Base-by-base conservation (phyloP, 768 basidiomycete genomes). In the Mrakia gelida region DNA sequence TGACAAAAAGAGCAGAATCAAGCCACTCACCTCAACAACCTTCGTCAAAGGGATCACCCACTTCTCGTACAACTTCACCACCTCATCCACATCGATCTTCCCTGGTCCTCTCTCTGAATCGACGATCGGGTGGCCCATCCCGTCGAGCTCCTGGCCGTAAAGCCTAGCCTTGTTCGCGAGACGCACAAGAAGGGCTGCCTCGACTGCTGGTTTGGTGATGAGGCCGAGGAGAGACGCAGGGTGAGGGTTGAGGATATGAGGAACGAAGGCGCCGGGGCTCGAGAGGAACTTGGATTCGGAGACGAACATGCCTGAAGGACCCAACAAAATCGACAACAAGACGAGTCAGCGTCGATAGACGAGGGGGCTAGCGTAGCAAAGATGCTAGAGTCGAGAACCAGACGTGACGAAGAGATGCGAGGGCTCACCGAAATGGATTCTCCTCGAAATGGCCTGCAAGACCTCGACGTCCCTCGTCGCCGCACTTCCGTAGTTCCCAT, bases 131-230 rank as follows among this genome's bases (percentile, higher is more conserved):
- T 88, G 89, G 49, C 90, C 91, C 79, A 92, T 91, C 0, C 88
- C 86, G 16, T 89, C 90, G 81, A 98, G 88, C 79, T 96, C 94
- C 80, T 93, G 91, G 0, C 95, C 95, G 81, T 90, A 90, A 45
- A 89, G 84, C 67, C 84, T 80, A n/a, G 88, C 88, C 84, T 99
- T 99, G 86, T 93, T 95, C 73, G 89, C 89, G 38, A 99, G 85
- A 28, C 97, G 89, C 68, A 88, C 85, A 43, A 99, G 89, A 3
- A 99, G 87, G 76, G 90, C 91, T 26, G 88, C 88, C 83, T 99
- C 97, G 41, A 99, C 95, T 76, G 92, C 96, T 0, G 97, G 95
- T 84, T 98, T 98, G n/a, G 95, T 95, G 83, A 99, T 98, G 65
- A 99, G 86, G 0, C 85, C 90, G 11, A 92, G 93, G 30, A 99